Evolutionary conservation across 805 yeast genomes (phyloP), one percentile per base, ranked within the genome.

Genomic region (Metschnikowia cubensis): DNA sequence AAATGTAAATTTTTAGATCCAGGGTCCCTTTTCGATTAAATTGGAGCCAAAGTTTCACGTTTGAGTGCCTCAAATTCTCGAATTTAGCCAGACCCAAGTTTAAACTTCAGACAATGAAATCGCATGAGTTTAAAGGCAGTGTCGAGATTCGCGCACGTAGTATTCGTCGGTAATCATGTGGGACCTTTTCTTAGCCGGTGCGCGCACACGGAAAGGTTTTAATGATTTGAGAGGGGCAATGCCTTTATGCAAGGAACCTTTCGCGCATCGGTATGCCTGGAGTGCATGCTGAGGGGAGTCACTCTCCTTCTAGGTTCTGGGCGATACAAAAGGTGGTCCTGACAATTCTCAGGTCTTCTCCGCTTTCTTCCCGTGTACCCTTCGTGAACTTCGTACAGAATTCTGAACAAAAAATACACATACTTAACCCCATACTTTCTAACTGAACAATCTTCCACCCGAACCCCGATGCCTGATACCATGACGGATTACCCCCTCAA

Each of bases 211-310:
- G n/a, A 10, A n/a, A 33, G 29, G 17, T 22, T 22, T 22, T 42
- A 18, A 11, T 39, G 21, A 39, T 22, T 18, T 13, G 21, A 21
- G 35, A 31, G 44, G 25, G 44, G 44, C 44, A 20, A 37, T 42
- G 25, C 36, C 39, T 32, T n/a, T 18, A 42, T 42, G 45, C 45
- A 32, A 32, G 29, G 36, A 29, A 7, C 18, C 36, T n/a, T 40
- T 32, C 36, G 29, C 45, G 29, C 45, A 25, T 33, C 21, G n/a
- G 14, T 33, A 22, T 20, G 37, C 31, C 14, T 33, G 45, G 45
- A 33, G 45, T 42, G 45, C 37, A 42, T 42, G 45, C 35, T 33
- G 37, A n/a, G 45, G 37, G 32, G 45, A 41, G 37, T 42, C 45
- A 42, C 37, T 33, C 45, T 29, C 20, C 42, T 25, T 29, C 18